A percentile compares a stretch with the other conserved stretches of the same genome.
Evolutionary conservation across 2,329 filamentous ascomycete species (phyloP).

Genomic region (Graphiopsis chlorocephala): DNA sequence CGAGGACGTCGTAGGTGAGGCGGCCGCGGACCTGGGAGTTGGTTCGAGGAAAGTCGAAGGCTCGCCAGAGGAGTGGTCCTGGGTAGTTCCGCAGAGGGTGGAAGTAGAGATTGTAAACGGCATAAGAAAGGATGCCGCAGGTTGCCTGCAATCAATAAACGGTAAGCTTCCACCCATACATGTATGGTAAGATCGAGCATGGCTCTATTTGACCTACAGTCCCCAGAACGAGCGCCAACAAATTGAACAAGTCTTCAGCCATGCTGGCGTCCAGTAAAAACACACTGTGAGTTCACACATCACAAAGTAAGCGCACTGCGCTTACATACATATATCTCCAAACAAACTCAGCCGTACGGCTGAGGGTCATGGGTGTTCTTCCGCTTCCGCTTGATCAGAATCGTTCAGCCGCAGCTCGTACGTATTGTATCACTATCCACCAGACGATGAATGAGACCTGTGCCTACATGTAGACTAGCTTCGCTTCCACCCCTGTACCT

Average conservation of each 20-base stretch:
- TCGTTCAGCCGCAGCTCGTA: background rate
- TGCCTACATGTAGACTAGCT: background rate
- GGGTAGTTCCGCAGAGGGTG: constrained; percentile 43
- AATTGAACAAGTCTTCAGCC: background rate
- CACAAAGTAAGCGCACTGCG: no score
- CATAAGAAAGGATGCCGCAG: background rate
- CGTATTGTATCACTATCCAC: background rate
- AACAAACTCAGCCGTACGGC: background rate
- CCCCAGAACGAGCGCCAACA: background rate
- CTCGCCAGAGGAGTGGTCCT: constrained; percentile 34
- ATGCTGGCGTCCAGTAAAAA: background rate
- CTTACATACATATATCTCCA: background rate
- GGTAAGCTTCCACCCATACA: background rate
- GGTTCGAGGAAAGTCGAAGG: background rate
- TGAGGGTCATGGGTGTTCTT: background rate
- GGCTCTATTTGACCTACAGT: background rate
- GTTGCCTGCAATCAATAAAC: background rate
- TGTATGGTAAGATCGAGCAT: background rate
- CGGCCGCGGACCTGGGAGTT: constrained; percentile 11
- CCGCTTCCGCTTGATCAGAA: background rate
- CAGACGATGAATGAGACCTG: background rate
- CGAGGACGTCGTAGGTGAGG: constrained; percentile 9
- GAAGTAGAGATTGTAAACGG: constrained; percentile 42
- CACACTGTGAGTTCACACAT: background rate
- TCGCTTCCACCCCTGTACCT: background rate